Conservation (phyloP, 2,329 filamentous ascomycete species). For the Penicillium verrucosum region DNA sequence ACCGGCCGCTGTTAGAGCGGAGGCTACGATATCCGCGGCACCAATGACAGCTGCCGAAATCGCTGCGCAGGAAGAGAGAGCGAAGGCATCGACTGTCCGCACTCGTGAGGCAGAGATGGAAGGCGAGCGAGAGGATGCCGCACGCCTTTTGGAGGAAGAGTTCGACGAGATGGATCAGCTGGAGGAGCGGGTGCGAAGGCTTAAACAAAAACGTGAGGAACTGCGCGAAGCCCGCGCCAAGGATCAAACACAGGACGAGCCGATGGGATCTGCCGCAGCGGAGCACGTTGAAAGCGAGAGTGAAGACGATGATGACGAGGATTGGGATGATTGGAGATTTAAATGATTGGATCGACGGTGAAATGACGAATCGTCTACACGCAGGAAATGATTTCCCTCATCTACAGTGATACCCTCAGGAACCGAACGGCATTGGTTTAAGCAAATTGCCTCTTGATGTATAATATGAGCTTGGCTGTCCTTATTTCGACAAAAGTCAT, state of each 20-base stretch:
- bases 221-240: conserved; percentile 48
- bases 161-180: conserved; percentile 80
- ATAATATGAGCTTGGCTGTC: conserved; percentile 4
- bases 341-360: conserved; percentile 21
- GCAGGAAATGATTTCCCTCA: conserved; percentile 25
- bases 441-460: conserved; percentile 13
- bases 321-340: conserved; percentile 47
- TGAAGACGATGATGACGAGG: conserved; percentile 57
- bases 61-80: conserved; percentile 52
- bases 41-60: conserved; percentile 64
- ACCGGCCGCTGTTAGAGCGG: conserved; percentile 31
- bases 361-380: conserved; percentile 24
- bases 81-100: conserved; percentile 41
- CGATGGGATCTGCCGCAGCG: conserved; percentile 25
- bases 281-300: conserved; percentile 42
- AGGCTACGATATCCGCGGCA: conserved; percentile 65
- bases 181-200: conserved; percentile 64
- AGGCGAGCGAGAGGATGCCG: conserved; percentile 73
- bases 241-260: conserved; percentile 27
- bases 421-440: conserved; percentile 23
- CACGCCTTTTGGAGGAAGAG: conserved; percentile 68
- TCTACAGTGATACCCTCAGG: conserved; percentile 37
- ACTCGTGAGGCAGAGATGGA: conserved; percentile 55
- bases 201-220: conserved; percentile 70
- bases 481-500: conserved; percentile 5